Base-by-base conservation (phyloP, 805 yeast genomes). In the Kuraishia piskuri region DNA sequence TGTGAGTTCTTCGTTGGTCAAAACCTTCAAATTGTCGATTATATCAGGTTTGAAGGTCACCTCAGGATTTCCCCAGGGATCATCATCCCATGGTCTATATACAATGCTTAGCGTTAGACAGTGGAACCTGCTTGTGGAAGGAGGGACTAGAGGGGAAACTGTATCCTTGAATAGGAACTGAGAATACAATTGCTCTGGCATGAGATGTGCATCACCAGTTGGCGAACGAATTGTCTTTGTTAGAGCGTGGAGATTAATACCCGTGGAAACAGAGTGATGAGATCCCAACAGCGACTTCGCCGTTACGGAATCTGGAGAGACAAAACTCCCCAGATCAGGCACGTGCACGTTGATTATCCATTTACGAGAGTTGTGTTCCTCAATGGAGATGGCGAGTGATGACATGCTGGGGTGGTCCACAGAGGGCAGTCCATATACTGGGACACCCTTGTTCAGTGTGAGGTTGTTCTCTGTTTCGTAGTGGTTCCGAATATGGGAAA, bases 21-120 rank as follows among this genome's bases (percentile, higher is more conserved):
- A 21, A 17, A 54, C 31, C 12, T 40, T 51, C 6, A 56, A 26
- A 22, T 54, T 46, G 12, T 26, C 21, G 14, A 59, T 50, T 7
- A 24, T 50, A 20, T 59, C 63, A 17, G 58, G 49, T 46, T 25
- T 50, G 36, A 60, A 24, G 19, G 46, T 46, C 17, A 54, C 49
- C 1, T 51, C 51, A 6, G 54, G 51, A 20, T 51, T 46, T 7
- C 48, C 51, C 50, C 52, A 55, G 22, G 26, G 8, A 12, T 48
- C 49, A 10, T 36, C 48, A 56, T 56, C 55, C 36, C 62, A 46
- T 20, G 58, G 56, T 52, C 65, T 66, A 31, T 60, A 61, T 1
- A 23, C 23, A 48, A 61, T 54, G 40, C 61, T 58, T 21, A 56
- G 40, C 22, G 64, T 61, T 31, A 61, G 8, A 51, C 64, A 61